These are phyloP conservation scores for Aspergillus heteromorphus DNA, from an alignment of 495 filamentous ascomycete genomes.

Conservation along the genomic window DNA sequence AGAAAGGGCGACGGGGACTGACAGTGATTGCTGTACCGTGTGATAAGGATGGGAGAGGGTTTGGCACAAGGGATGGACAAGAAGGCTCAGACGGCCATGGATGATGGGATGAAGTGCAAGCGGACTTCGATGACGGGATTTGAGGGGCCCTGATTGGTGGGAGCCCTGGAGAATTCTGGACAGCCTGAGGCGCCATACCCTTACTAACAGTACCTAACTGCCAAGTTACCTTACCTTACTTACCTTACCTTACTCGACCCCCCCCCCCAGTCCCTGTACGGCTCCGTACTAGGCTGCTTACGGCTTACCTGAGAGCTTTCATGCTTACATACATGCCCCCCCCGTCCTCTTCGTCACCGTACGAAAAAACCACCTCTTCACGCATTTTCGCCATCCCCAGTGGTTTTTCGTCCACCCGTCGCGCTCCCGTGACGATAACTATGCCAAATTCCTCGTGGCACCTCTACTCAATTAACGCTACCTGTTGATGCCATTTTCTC, in stretches of 20 bases:
- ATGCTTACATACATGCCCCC: conserved; percentile 29
- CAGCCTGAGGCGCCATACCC: conserved; percentile 18
- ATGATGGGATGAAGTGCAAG: conserved; percentile 23
- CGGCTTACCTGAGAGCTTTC: too few species aligned
- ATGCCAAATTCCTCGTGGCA: conserved; percentile 56
- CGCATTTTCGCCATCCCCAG: conserved; percentile 28
- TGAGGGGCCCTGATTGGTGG: conserved; percentile 29
- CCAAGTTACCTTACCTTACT: not conserved
- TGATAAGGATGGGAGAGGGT: conserved; percentile 18
- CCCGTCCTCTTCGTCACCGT: conserved; percentile 19
- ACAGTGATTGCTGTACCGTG: conserved; percentile 27
- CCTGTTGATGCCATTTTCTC: conserved; percentile 61
- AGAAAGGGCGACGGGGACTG: not conserved
- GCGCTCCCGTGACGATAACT: conserved; percentile 45
- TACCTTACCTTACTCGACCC: too few species aligned
- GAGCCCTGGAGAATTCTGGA: not conserved
- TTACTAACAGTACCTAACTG: too few species aligned
- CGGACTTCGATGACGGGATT: conserved; percentile 26
- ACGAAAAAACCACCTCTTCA: conserved; percentile 44
- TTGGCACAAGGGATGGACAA: conserved; percentile 10
- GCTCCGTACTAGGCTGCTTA: too few species aligned
- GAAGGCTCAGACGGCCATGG: conserved; percentile 14
- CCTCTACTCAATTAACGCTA: conserved; percentile 46
- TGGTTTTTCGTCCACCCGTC: conserved; percentile 33
- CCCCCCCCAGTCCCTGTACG: too few species aligned